Evolutionary conservation across 2,329 filamentous ascomycete genomes (phyloP), one percentile per base, ranked within the genome.

Genomic region (Fusarium kyushuense): DNA sequence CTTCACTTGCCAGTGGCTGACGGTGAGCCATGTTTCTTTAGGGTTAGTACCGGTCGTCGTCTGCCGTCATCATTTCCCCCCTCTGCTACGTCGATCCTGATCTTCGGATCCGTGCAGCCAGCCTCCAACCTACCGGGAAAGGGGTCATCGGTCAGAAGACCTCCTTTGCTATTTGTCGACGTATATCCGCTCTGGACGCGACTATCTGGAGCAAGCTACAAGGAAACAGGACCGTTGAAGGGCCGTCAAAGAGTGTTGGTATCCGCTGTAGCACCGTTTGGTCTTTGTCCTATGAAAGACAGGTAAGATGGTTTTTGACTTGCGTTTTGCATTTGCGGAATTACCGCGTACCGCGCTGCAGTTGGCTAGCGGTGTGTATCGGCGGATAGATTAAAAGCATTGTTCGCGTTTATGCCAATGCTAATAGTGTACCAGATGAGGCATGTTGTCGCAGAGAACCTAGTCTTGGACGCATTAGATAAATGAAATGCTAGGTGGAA

Each of bases 31-130:
- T 70, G 66, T 38, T 45, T 51, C 32, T 47, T 69, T 55, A 59
- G 60, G 60, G 60, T 65, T 63, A 49, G 54, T 40, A 59, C 48
- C 42, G 38, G 56, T 57, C 35, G 36, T 43, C 27, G 40, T 64
- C 58, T 68, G 58, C 67, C 67, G 68, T 73, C 70, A 72, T 72
- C 65, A 62, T 69, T 60, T 36, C 14, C 67, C 67, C 58, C 59
- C 60, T 70, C 70, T 53, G 60, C 47, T 36, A 47, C 55, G 71
- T 70, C 71, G 71, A 73, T 73, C 71, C 60, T 73, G 71, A 73
- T 73, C 71, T 69, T 67, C 71, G 56, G 63, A 71, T 68, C 71
- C 69, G 70, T 69, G 67, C 55, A 67, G 64, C 67, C 67, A 67
- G 52, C 61, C 61, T 69, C 66, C 66, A 69, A 43, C 58, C 63